Base-by-base conservation (phyloP, 306 rosid genomes). In the Gynostemma pentaphyllum region DNA sequence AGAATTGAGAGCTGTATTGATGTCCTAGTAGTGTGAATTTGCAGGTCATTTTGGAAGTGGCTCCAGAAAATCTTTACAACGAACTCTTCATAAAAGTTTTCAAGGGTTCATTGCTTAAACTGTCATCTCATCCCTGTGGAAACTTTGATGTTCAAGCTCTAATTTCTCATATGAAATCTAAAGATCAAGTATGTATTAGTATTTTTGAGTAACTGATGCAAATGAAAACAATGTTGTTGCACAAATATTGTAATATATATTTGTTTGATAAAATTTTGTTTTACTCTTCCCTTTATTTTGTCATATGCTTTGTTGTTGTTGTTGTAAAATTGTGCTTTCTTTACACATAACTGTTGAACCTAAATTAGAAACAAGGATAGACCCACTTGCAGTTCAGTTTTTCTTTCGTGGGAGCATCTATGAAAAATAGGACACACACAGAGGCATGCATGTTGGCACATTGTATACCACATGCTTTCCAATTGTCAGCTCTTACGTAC, bases 21-120 rank as follows among this genome's bases (percentile, higher is more conserved):
- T 39, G 44, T 61, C 41, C 49, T 61, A 37, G 50, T 24, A 40
- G 23, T 28, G 42, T 62, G 53, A 55, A 36, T 73, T 74, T 82
- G 78, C 80, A 91, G 98, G 96, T 86, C 62, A 74, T 88, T 77
- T 84, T 92, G 88, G 99, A 84, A 84, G 95, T 86, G 62, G 88
- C 95, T 76, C 99, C 99, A 2, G 82, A 76, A 71, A 73, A 69
- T 41, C 71, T 92, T 81, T 92, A 82, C 74, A 70, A 79, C 22
- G 94, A 81, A 55, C 70, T 92, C 64, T 78, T 86, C 70, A 50
- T 71, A 24, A 86, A 83, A 79, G 69, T 82, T 60, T 88, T 92
- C 72, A 78, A 67, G 78, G 82, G 76, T 77, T 86, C 90, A 28
- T 76, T 92, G 81, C 75, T 86, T 15, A 83, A 86, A 62, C 75